Evolutionary conservation across 495 filamentous ascomycete species (phyloP).

Genomic region (Neurospora discreta): DNA sequence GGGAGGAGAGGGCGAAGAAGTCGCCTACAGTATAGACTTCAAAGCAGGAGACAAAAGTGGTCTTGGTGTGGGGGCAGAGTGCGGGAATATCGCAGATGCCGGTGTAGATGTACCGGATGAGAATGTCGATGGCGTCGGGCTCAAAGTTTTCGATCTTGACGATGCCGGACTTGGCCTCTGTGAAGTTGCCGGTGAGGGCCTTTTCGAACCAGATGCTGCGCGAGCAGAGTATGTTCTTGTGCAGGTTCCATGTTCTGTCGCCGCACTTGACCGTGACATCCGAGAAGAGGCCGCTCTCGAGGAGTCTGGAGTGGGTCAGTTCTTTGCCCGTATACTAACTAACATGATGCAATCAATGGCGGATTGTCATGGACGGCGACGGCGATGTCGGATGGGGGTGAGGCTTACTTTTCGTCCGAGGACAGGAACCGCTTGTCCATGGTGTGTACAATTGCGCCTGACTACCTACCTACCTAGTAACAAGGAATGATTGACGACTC

Average conservation of each 20-base stretch:
- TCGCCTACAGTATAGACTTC: slow-evolving; percentile 18
- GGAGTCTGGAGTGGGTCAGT: slow-evolving; percentile 6
- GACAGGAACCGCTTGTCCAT: slow-evolving; percentile 9
- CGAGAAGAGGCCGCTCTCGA: slow-evolving; percentile 15
- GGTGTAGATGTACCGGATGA: slow-evolving; percentile 19
- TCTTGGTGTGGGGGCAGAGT: slow-evolving; percentile 2
- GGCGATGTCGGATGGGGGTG: background rate
- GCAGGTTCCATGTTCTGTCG: slow-evolving; percentile 14
- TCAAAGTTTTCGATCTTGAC: slow-evolving; percentile 13
- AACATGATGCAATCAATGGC: too few species aligned
- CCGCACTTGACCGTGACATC: slow-evolving; percentile 17
- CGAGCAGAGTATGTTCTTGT: slow-evolving; percentile 22
- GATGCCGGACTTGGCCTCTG: slow-evolving; percentile 11
- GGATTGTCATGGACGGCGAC: too few species aligned
- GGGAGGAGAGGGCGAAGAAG: slow-evolving; percentile 12
- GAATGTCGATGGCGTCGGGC: slow-evolving; percentile 10
- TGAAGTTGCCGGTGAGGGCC: slow-evolving; percentile 15
- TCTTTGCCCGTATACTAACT: too few species aligned
- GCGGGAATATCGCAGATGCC: slow-evolving; percentile 14
- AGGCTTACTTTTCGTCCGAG: slow-evolving; percentile 8
- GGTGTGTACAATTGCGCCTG: background rate
- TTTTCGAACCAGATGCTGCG: slow-evolving; percentile 19
- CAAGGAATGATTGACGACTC: too few species aligned
- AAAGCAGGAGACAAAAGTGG: slow-evolving; percentile 14
- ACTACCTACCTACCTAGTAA: too few species aligned